Conservation (phyloP, 805 yeast species). For the Zygosaccharomyces bisporus region DNA sequence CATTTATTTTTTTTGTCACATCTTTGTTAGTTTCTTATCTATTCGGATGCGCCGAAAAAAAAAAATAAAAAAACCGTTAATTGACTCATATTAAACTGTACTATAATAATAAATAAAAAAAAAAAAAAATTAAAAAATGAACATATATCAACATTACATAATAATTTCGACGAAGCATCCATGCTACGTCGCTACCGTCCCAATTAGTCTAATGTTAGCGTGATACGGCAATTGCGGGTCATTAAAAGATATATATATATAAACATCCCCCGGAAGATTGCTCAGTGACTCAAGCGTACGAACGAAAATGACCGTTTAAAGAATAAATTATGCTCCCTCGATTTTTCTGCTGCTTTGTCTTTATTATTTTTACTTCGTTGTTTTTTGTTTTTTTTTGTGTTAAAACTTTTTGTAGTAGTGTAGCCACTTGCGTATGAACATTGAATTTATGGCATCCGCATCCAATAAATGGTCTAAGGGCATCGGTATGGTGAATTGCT, state of each 20-base stretch:
- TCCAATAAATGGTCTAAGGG: conserved; percentile 25
- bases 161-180: neutral
- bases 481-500: conserved; percentile 30
- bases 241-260: no score
- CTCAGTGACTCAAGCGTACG: neutral
- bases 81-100: no score
- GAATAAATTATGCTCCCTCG: neutral
- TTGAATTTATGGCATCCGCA: conserved; percentile 21
- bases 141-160: neutral
- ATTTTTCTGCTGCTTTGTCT: neutral
- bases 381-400: neutral
- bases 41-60: no score
- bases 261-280: neutral
- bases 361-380: neutral
- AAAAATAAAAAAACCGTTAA: no score
- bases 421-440: conserved; percentile 35
- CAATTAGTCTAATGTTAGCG: neutral
- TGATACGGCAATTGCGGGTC: neutral
- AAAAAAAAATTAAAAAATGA: neutral
- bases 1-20: neutral
- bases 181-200: neutral
- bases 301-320: conserved; percentile 1
- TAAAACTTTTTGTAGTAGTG: conserved; percentile 35
- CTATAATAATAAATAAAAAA: neutral
- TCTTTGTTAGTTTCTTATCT: no score